Conservation (phyloP, 2,329 filamentous ascomycete species). For the Ophiostoma sp. region DNA sequence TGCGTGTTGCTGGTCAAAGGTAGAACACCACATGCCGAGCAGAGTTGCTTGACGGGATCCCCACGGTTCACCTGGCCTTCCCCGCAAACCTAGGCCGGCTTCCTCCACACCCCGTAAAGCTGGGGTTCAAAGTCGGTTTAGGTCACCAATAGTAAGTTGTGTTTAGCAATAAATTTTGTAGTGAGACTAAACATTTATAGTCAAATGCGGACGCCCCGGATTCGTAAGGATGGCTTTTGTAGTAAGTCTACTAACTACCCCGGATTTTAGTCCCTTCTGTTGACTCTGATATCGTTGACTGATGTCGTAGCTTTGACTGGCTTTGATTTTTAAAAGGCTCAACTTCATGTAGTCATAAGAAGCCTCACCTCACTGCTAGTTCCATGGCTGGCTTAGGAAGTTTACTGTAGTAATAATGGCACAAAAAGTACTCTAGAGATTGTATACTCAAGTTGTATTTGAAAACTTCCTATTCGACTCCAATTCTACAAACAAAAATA, state of each 20-base stretch:
- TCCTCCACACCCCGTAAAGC: constrained; percentile 12
- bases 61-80: constrained; percentile 5
- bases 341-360: too few relatives aligned
- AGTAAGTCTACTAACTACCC: background rate
- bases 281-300: background rate
- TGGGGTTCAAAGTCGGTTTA: background rate
- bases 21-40: constrained; percentile 9
- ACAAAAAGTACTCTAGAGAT: too few relatives aligned
- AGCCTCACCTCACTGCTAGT: too few relatives aligned
- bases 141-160: background rate
- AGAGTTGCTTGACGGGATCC: background rate
- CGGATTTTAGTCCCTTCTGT: background rate
- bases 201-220: background rate
- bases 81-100: constrained; percentile 3
- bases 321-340: background rate
- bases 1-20: background rate
- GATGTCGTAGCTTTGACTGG: background rate
- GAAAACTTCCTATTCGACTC: too few relatives aligned
- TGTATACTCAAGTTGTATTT: too few relatives aligned
- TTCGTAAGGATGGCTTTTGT: background rate
- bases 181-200: background rate
- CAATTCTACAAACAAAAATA: background rate
- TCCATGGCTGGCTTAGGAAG: too few relatives aligned
- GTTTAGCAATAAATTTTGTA: background rate
- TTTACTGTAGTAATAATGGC: too few relatives aligned